Conservation (phyloP, 805 yeast species). For the Schizosaccharomyces pombe region DNA sequence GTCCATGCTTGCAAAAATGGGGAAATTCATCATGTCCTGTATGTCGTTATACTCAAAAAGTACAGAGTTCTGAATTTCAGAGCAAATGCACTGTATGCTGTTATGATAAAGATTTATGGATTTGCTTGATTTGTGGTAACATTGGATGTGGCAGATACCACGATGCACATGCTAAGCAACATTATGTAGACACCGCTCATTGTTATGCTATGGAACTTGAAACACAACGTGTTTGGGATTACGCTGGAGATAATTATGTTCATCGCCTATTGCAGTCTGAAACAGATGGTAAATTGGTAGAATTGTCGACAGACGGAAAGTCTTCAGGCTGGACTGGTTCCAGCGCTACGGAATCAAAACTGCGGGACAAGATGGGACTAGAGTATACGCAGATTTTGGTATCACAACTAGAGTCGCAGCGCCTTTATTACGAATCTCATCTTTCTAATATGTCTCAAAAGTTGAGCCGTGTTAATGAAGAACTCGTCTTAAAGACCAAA, state of each 20-base stretch:
- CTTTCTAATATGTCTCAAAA: conserved; percentile 17
- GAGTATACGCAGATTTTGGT: conserved; percentile 63
- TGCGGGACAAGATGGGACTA: conserved; percentile 36
- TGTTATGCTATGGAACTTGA: conserved; percentile 75
- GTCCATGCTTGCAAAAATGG: conserved; percentile 73
- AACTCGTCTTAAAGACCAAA: conserved; percentile 11
- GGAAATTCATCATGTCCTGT: conserved; percentile 64
- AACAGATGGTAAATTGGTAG: conserved; percentile 74
- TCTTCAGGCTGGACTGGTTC: conserved; percentile 6
- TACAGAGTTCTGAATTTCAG: conserved; percentile 7
- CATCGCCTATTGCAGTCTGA: conserved; percentile 68
- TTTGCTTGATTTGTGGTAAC: conserved; percentile 72
- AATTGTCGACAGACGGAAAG: conserved; percentile 22
- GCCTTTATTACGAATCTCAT: conserved; percentile 52
- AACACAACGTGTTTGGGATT: conserved; percentile 84
- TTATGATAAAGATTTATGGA: conserved; percentile 47
- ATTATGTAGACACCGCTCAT: conserved; percentile 53
- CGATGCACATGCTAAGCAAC: conserved; percentile 64
- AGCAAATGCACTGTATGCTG: conserved; percentile 33
- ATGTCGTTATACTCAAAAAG: conserved; percentile 47
- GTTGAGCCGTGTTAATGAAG: conserved; percentile 10
- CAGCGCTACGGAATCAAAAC: conserved; percentile 13
- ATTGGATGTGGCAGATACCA: conserved; percentile 84
- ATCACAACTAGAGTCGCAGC: conserved; percentile 64
- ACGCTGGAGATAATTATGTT: conserved; percentile 74